Percentiles rank a stretch among this genome's conserved stretches.
phyloP scores from a whole-genome alignment of 176 grass and related monocot species.

The Oryza australiensis region DNA sequence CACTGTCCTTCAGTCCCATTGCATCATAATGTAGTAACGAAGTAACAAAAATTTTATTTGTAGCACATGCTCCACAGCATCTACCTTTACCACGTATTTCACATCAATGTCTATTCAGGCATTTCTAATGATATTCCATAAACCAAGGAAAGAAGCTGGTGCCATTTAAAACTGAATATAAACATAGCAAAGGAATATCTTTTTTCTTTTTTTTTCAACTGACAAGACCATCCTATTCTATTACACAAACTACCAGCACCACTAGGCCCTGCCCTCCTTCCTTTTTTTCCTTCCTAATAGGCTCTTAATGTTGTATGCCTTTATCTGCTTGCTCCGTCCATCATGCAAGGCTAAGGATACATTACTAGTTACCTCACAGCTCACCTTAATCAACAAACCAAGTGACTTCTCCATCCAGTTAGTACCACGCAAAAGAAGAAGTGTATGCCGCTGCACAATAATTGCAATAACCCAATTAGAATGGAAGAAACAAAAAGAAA shows the following conservation, averaged over 20 bases:
- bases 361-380: slow-evolving; percentile 5
- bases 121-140: slow-evolving; percentile 11
- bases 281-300: neutral
- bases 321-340: neutral
- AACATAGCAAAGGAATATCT: neutral
- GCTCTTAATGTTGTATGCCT: no score
- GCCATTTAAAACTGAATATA: neutral
- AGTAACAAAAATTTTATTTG: neutral
- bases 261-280: no score
- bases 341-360: slow-evolving; percentile 9
- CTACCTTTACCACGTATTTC: neutral
- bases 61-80: slow-evolving; percentile 15
- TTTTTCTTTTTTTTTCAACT: no score
- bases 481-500: neutral
- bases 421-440: slow-evolving; percentile 24
- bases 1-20: neutral
- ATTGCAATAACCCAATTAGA: neutral
- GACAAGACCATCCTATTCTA: no score
- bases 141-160: neutral
- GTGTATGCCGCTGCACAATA: slow-evolving; percentile 34
- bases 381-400: slow-evolving; percentile 28
- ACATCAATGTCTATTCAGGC: neutral
- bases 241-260: no score
- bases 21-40: slow-evolving; percentile 1
- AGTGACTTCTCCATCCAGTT: slow-evolving; percentile 2